phyloP scores from a whole-genome alignment of 139 green algal species.

The Ettlia oleoabundans region DNA sequence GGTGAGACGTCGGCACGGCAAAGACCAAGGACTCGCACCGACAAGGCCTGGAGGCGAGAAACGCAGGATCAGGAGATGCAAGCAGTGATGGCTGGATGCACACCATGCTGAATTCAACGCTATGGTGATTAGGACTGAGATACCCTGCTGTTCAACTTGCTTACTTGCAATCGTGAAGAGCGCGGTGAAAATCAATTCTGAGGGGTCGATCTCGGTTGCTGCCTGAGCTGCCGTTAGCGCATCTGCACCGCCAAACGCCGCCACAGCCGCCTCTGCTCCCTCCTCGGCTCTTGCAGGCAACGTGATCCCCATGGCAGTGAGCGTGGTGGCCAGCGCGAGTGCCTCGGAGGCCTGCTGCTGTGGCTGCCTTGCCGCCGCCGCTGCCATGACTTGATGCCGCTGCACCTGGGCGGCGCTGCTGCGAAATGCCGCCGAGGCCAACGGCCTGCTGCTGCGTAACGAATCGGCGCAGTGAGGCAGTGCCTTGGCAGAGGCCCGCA shows the following conservation, averaged over 20 bases:
- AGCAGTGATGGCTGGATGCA: too few species aligned
- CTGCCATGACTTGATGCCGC: not conserved
- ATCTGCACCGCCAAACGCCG: not conserved
- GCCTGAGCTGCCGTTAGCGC: not conserved
- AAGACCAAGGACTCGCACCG: too few species aligned
- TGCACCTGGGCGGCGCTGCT: not conserved
- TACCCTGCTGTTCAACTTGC: too few species aligned
- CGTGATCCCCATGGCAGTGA: not conserved
- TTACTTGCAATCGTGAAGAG: slow-evolving; percentile 40
- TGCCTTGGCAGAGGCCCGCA: too few species aligned
- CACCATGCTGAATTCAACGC: too few species aligned
- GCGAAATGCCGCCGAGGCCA: not conserved
- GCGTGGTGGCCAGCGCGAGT: not conserved
- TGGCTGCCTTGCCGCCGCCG: not conserved
- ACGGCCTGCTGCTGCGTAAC: not conserved
- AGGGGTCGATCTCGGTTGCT: not conserved
- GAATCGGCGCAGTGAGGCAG: too few species aligned
- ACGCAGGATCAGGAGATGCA: too few species aligned
- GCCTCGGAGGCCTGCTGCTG: not conserved
- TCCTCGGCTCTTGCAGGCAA: not conserved
- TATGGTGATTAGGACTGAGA: too few species aligned
- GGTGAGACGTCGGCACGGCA: too few species aligned
- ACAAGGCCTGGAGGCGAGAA: too few species aligned
- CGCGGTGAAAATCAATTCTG: slow-evolving; percentile 38
- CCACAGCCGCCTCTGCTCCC: not conserved